phyloP scores from a whole-genome alignment of 495 filamentous ascomycete species.

The Durotheca rogersii region DNA sequence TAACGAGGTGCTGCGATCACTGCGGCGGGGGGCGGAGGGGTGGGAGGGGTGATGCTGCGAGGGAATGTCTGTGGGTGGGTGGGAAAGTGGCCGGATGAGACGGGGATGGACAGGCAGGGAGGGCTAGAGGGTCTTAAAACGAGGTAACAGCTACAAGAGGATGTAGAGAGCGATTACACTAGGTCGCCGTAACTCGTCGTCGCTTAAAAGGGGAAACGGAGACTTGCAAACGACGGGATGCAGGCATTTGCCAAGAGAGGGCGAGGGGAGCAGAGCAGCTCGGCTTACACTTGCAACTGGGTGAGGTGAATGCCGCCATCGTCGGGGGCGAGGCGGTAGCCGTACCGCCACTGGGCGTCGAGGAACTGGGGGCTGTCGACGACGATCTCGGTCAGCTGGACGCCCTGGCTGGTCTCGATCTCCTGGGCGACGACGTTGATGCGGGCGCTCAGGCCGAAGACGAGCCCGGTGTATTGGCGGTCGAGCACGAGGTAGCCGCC shows the following conservation, averaged over 20 bases:
- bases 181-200: too few species aligned
- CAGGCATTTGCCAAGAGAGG: too few species aligned
- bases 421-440: slow-evolving; percentile 82
- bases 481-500: slow-evolving; percentile 96
- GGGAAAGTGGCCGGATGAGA: too few species aligned
- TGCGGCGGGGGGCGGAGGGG: background rate
- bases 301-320: slow-evolving; percentile 75
- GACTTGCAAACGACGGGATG: too few species aligned
- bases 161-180: slow-evolving; percentile 10
- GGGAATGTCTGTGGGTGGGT: too few species aligned
- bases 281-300: slow-evolving; percentile 73
- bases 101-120: too few species aligned
- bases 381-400: slow-evolving; percentile 66
- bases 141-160: background rate
- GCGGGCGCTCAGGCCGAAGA: slow-evolving; percentile 90
- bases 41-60: too few species aligned
- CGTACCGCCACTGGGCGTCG: slow-evolving; percentile 83
- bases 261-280: too few species aligned
- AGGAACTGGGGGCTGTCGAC: slow-evolving; percentile 90
- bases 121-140: too few species aligned
- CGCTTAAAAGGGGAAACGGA: too few species aligned
- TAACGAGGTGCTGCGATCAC: slow-evolving; percentile 13
- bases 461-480: slow-evolving; percentile 79
- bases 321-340: slow-evolving; percentile 64
- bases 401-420: slow-evolving; percentile 56